Evolutionary conservation across 2,329 filamentous ascomycete genomes (phyloP).

Genomic region (Colletotrichum kahawae): DNA sequence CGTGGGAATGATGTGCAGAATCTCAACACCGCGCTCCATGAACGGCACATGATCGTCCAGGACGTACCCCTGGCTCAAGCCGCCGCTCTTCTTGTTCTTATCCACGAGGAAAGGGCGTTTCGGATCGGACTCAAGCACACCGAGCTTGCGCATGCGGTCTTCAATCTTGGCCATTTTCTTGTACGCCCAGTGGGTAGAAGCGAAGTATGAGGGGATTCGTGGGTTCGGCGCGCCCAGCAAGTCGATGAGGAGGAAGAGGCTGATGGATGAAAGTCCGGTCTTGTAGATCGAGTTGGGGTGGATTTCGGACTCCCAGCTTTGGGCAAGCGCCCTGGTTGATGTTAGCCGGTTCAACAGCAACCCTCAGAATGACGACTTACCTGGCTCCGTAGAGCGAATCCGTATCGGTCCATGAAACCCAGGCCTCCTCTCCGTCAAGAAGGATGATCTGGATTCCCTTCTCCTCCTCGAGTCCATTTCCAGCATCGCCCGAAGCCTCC

Average conservation of each 20-base stretch:
- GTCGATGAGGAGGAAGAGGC: constrained; percentile 90
- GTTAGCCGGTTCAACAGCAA: neutral
- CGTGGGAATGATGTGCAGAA: constrained; percentile 86
- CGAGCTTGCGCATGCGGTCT: constrained; percentile 70
- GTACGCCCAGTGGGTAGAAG: constrained; percentile 94
- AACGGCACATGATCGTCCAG: constrained; percentile 94
- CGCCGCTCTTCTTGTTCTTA: constrained; percentile 51
- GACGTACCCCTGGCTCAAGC: constrained; percentile 58
- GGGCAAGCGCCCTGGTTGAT: constrained; percentile 67
- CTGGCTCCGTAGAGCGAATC: constrained; percentile 91
- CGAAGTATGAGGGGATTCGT: constrained; percentile 82
- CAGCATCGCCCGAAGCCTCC: constrained; percentile 60
- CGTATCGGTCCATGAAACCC: constrained; percentile 75
- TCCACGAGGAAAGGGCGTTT: constrained; percentile 70
- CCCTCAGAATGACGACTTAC: constrained; percentile 43
- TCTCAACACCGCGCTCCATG: constrained; percentile 81
- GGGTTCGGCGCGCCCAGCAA: constrained; percentile 77
- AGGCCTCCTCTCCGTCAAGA: constrained; percentile 94
- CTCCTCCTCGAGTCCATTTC: constrained; percentile 69
- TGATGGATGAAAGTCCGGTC: constrained; percentile 78
- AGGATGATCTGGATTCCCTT: constrained; percentile 88
- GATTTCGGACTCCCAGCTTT: constrained; percentile 75
- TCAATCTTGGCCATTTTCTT: constrained; percentile 76
- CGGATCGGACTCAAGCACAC: constrained; percentile 66
- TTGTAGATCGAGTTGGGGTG: constrained; percentile 79